Evolutionary conservation across 2,329 filamentous ascomycete genomes (phyloP), one percentile per base, ranked within the genome.

Genomic region (Dactylella cylindrospora): DNA sequence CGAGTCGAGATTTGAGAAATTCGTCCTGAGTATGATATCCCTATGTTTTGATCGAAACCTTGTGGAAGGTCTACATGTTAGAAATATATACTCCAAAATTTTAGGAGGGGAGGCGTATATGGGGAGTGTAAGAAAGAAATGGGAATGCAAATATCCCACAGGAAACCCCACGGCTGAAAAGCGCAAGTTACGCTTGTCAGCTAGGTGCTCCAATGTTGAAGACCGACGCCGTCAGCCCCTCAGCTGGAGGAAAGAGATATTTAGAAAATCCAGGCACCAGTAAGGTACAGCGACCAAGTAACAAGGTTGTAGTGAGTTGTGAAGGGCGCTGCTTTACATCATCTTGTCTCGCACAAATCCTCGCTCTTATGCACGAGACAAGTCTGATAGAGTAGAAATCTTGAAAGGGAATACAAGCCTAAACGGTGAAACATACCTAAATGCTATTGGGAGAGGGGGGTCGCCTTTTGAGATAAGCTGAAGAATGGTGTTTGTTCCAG

Each of bases 401-500:
- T 49, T 28, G 47, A 36, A 52, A 61, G 41, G 47, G 55, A n/a
- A 62, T 62, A 49, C 43, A 36, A 31, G 38, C 49, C 39, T 41
- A 62, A 54, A 49, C 54, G 50, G 49, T 53, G 57, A 26, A 62
- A 62, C 57, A 54, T 62, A 62, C 57, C 57, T 62, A n/a, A n/a
- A n/a, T n/a, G n/a, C n/a, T n/a, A n/a, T n/a, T 20, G 31, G 45
- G 43, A 29, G 49, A 43, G 57, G 36, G 22, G 36, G 6, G 23
- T 40, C 26, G 10, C 10, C 36, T 50, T 39, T 32, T 29, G 32
- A 32, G 32, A 45, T 32, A n/a, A 28, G 28, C 15, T 49, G 35
- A 22, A 33, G 28, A 59, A 31, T 35, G 23, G 39, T 35, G 43
- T 28, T n/a, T 41, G 57, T 47, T 54, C 57, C 49, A 62, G 57